These are phyloP conservation scores for Amesomyces nigricolor DNA, from an alignment of 2,329 filamentous ascomycete species.

Conservation along the genomic window DNA sequence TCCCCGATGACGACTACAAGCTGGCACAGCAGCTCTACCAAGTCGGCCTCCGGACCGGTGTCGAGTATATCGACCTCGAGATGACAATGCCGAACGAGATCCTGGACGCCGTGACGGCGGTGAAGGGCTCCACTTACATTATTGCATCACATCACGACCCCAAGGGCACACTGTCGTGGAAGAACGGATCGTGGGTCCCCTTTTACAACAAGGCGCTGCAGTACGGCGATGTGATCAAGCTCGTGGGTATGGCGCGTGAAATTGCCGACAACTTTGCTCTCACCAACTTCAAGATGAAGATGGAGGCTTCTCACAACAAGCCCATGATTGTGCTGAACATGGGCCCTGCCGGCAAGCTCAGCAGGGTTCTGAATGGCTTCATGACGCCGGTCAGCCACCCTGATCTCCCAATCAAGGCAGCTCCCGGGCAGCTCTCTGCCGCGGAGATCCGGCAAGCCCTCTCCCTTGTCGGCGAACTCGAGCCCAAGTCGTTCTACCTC, in stretches of 20 bases:
- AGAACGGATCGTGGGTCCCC: conserved; percentile 83
- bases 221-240: conserved; percentile 89
- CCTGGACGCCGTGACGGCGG: conserved; percentile 60
- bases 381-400: conserved; percentile 93
- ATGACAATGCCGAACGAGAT: conserved; percentile 77
- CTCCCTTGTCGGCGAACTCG: conserved; percentile 71
- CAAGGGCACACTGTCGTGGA: conserved; percentile 72
- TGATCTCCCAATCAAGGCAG: conserved; percentile 82
- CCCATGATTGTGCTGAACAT: conserved; percentile 95
- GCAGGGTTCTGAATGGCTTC: conserved; percentile 83
- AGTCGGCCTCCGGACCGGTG: conserved; percentile 72
- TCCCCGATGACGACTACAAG: conserved; percentile 70
- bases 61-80: conserved; percentile 91
- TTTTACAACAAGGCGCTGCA: conserved; percentile 87
- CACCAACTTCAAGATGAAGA: conserved; percentile 72
- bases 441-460: conserved; percentile 78
- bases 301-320: conserved; percentile 65
- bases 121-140: conserved; percentile 69
- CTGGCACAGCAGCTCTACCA: conserved; percentile 69
- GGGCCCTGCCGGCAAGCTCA: conserved; percentile 81
- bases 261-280: conserved; percentile 85
- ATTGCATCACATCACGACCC: conserved; percentile 97
- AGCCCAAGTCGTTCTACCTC: conserved; percentile 72
- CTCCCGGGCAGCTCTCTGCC: conserved; percentile 87
- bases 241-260: conserved; percentile 72